Base-by-base conservation (phyloP, 495 filamentous ascomycete genomes). In the Coniosporium apollinis region DNA sequence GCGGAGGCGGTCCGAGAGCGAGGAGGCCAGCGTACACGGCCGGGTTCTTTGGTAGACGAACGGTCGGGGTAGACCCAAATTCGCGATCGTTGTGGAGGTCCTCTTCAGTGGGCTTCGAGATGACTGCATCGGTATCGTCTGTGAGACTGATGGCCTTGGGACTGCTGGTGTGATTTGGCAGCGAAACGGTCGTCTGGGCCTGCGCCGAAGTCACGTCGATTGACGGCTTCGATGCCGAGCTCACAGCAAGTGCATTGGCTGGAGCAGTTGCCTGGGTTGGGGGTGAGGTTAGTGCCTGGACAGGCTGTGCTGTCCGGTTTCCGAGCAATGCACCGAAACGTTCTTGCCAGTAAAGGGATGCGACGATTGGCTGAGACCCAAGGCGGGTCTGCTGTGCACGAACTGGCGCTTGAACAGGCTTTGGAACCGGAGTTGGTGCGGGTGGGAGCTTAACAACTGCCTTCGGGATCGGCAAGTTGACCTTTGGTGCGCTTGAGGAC, bases 71-170 rank as follows among this genome's bases (percentile, higher is more conserved):
- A 0, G 56, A 59, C 8, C 55, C 57, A 30, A 59, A 59, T 35
- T 55, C 51, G n/a, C 49, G 46, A 18, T 59, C 57, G 19, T 61
- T 52, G 26, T 59, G 39, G 17, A 61, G 36, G 31, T 43, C 29
- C 11, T 54, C 56, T 22, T 50, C 55, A 7, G 43, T 43, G 14
- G 39, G 32, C 34, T 52, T 53, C 11, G 56, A 52, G 3, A 34
- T 37, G 5, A 49, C 38, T 16, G 51, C 52, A 9, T 26, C 32
- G 36, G 43, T 49, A 30, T 51, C 51, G 22, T 52, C 47, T 21
- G 38, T 45, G 20, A 22, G 35, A 45, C 50, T 30, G 37, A 35
- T 24, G 13, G 22, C 16, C 3, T 25, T 43, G 35, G 32, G 35
- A 14, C 5, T 34, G 6, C 16, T 2, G 11, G 7, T 18, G 3